phyloP scores from a whole-genome alignment of 768 basidiomycete species.

The Phaeotremella fagi region DNA sequence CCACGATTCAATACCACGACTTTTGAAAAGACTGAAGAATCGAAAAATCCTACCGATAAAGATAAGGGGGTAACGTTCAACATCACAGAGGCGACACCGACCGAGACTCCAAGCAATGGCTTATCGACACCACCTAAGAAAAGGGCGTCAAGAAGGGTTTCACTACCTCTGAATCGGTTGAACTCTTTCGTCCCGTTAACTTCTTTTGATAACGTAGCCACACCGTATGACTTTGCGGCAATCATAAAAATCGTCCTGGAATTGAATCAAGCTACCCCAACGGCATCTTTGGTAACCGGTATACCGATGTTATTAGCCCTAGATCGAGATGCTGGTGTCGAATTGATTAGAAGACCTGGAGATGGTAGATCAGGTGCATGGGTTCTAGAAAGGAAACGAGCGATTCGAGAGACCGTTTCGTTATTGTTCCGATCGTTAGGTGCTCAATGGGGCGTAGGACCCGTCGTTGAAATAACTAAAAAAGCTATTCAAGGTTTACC shows the following conservation, averaged over 20 bases:
- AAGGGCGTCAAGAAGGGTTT: constrained; percentile 28
- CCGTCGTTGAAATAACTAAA: constrained; percentile 50
- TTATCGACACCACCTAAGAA: constrained; percentile 6
- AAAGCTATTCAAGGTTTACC: constrained; percentile 52
- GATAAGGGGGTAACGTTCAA: constrained; percentile 40
- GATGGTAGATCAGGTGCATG: constrained; percentile 48
- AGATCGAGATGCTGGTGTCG: constrained; percentile 53
- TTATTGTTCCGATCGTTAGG: constrained; percentile 67
- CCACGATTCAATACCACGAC: constrained; percentile 42
- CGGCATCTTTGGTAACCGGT: constrained; percentile 68
- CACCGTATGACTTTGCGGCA: constrained; percentile 67
- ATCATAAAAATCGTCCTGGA: constrained; percentile 64
- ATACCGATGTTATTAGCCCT: constrained; percentile 82
- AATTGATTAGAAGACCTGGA: constrained; percentile 41
- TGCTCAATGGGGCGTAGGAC: constrained; percentile 62
- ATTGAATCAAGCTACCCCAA: constrained; percentile 67
- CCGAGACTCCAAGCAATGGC: constrained; percentile 11
- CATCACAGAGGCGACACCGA: constrained; percentile 29
- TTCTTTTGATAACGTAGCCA: constrained; percentile 53
- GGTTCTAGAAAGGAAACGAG: constrained; percentile 50
- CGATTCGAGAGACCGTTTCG: constrained; percentile 62
- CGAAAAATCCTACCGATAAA: not conserved
- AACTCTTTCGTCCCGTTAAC: constrained; percentile 19
- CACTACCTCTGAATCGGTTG: constrained; percentile 39
- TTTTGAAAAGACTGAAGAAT: not conserved